A percentile compares a stretch with the other conserved stretches of the same genome.
These are phyloP conservation scores for Naganishia liquefaciens DNA, from an alignment of 1,284 basidiomycete species.

Conservation along the genomic window DNA sequence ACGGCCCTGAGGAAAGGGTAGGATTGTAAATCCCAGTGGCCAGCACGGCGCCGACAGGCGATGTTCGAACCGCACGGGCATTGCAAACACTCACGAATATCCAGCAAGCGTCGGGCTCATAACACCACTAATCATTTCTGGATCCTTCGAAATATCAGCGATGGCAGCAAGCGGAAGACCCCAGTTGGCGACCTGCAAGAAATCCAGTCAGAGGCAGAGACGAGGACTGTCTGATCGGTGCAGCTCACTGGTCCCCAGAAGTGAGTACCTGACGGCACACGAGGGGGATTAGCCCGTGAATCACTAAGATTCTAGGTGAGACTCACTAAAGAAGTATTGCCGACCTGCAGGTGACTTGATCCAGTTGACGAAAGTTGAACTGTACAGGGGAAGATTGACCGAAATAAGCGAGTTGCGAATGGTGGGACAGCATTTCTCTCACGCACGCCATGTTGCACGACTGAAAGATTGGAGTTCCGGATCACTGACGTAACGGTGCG, in stretches of 20 bases:
- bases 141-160: slow-evolving; percentile 83
- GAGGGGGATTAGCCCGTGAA: neutral
- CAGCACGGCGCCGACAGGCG: neutral
- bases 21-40: no score
- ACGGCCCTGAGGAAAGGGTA: slow-evolving; percentile 64
- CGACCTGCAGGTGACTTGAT: slow-evolving; percentile 81
- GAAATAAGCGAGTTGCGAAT: neutral
- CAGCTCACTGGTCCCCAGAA: slow-evolving; percentile 87
- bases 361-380: slow-evolving; percentile 72
- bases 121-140: slow-evolving; percentile 86
- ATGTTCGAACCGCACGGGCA: no score
- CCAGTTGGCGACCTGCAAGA: slow-evolving; percentile 85
- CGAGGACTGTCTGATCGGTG: no score
- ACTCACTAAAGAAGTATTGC: slow-evolving; percentile 90
- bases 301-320: no score
- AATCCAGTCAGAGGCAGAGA: neutral
- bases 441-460: slow-evolving; percentile 16
- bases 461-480: neutral
- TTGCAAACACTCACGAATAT: slow-evolving; percentile 74
- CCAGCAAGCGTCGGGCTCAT: slow-evolving; percentile 87
- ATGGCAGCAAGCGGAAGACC: slow-evolving; percentile 90
- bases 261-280: slow-evolving; percentile 70
- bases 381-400: neutral
- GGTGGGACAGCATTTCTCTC: neutral
- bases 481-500: neutral